Evolutionary conservation across 441 rosid genomes (phyloP), one percentile per base, ranked within the genome.

Genomic region (Erodium texanum): DNA sequence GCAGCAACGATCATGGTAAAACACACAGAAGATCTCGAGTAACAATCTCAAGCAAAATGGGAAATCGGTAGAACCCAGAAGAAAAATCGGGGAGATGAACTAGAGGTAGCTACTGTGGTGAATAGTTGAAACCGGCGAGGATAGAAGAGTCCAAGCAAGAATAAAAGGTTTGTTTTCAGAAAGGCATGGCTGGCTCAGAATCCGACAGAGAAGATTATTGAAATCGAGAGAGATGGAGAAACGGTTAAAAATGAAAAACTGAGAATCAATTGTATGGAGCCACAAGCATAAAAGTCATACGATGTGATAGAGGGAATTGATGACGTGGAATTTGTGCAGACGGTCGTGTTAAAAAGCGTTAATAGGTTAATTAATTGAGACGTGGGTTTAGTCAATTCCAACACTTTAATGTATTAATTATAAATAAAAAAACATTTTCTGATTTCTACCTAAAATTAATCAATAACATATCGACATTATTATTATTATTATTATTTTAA

Each of bases 231-330:
- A 52, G 9, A 16, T 12, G 12, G 22, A 52, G 22, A 52, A 52
- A 52, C 59, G 59, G 59, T 52, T 52, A 52, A 52, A 52, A 52
- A n/a, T 52, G 59, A 52, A 52, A 52, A 16, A 52, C 59, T n/a
- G 22, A 18, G 59, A 16, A 52, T 52, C 59, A 52, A 52, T 2
- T 18, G 59, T 3, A 18, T 16, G 59, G 15, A 6, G 59, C 9
- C 59, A 52, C 59, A 4, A 52, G 22, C 22, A 52, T 50, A n/a
- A 38, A 8, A 38, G 45, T 34, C 45, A 38, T 38, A 43, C 3
- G n/a, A 43, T 10, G 15, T n/a, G 22, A 16, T 2, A 52, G 12
- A 52, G 52, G 1, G 52, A 11, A 34, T 2, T 18, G 2, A 52
- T 52, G 59, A 52, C 20, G 59, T 52, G 59, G 59, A 52, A 52